Evolutionary conservation across 2,329 filamentous ascomycete species (phyloP).

Genomic region (Stachybotrys chartarum): DNA sequence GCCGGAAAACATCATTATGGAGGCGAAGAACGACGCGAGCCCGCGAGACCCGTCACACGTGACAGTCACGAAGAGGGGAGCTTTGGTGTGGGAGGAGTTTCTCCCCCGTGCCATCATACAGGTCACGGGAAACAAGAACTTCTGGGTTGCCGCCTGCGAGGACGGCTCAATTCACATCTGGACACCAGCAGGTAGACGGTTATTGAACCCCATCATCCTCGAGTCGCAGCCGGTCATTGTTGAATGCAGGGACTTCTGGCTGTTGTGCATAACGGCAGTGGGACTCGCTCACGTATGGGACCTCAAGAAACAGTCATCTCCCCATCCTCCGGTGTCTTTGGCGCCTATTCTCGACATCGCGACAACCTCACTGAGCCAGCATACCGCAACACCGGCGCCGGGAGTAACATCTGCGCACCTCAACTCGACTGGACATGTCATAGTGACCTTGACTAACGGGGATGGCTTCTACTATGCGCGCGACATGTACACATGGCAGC

Average conservation of each 20-base stretch:
- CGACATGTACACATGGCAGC: slow-evolving; percentile 84
- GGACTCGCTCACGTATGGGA: slow-evolving; percentile 95
- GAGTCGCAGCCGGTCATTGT: slow-evolving; percentile 93
- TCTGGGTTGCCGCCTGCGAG: slow-evolving; percentile 91
- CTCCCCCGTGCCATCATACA: slow-evolving; percentile 81
- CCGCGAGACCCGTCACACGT: slow-evolving; percentile 78
- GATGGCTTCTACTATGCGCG: slow-evolving; percentile 89
- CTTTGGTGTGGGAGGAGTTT: slow-evolving; percentile 88
- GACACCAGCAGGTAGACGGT: slow-evolving; percentile 82
- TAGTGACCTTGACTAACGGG: slow-evolving; percentile 89
- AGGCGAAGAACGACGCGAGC: slow-evolving; percentile 77
- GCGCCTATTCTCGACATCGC: slow-evolving; percentile 86
- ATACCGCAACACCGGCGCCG: slow-evolving; percentile 68
- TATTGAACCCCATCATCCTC: slow-evolving; percentile 77
- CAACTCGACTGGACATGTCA: slow-evolving; percentile 77
- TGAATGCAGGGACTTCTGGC: slow-evolving; percentile 82
- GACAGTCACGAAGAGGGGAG: slow-evolving; percentile 72
- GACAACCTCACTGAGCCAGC: slow-evolving; percentile 67
- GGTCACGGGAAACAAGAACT: slow-evolving; percentile 79
- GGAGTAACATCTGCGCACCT: slow-evolving; percentile 86
- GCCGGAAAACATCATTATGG: slow-evolving; percentile 69
- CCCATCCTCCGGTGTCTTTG: slow-evolving; percentile 84
- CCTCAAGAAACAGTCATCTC: slow-evolving; percentile 70
- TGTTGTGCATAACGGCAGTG: slow-evolving; percentile 81
- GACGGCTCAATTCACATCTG: slow-evolving; percentile 86